These are phyloP conservation scores for Cryptococcus hybrid DNA, from an alignment of 1,284 basidiomycete species.

Conservation along the genomic window DNA sequence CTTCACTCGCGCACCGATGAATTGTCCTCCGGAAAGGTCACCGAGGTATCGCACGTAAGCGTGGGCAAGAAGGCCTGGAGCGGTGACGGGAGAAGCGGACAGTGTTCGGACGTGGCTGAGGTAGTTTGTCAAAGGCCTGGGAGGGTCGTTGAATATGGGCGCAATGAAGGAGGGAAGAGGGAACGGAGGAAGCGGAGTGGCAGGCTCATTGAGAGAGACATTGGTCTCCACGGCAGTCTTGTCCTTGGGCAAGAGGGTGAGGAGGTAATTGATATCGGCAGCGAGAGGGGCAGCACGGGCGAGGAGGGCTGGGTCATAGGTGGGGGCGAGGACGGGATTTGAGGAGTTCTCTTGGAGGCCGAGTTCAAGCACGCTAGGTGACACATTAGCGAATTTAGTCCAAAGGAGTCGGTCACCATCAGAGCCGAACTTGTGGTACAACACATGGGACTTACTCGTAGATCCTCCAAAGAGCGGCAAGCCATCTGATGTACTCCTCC, in stretches of 20 bases:
- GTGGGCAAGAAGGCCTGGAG: slow-evolving; percentile 68
- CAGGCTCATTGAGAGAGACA: slow-evolving; percentile 48
- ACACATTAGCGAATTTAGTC: not conserved
- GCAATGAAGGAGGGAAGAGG: slow-evolving; percentile 48
- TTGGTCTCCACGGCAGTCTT: slow-evolving; percentile 1
- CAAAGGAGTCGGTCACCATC: not conserved
- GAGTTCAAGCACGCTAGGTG: slow-evolving; percentile 60
- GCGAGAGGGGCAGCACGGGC: slow-evolving; percentile 61
- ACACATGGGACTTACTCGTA: slow-evolving; percentile 61
- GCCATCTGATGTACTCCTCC: slow-evolving; percentile 66
- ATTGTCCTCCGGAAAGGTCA: slow-evolving; percentile 78
- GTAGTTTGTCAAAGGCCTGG: slow-evolving; percentile 59
- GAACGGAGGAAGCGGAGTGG: slow-evolving; percentile 59
- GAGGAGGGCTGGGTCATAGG: slow-evolving; percentile 68
- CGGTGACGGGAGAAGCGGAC: slow-evolving; percentile 52
- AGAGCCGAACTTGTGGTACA: not conserved
- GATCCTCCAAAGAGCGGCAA: slow-evolving; percentile 73
- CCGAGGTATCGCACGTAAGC: slow-evolving; percentile 83
- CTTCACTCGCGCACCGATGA: slow-evolving; percentile 62
- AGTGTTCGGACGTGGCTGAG: slow-evolving; percentile 55
- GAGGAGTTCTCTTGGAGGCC: slow-evolving; percentile 63
- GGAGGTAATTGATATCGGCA: slow-evolving; percentile 66
- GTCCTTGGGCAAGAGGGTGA: slow-evolving; percentile 44
- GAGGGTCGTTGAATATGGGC: slow-evolving; percentile 52
- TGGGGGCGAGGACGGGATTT: slow-evolving; percentile 63